Conservation (phyloP, 2,329 filamentous ascomycete genomes). For the Aspergillus tubingensis region DNA sequence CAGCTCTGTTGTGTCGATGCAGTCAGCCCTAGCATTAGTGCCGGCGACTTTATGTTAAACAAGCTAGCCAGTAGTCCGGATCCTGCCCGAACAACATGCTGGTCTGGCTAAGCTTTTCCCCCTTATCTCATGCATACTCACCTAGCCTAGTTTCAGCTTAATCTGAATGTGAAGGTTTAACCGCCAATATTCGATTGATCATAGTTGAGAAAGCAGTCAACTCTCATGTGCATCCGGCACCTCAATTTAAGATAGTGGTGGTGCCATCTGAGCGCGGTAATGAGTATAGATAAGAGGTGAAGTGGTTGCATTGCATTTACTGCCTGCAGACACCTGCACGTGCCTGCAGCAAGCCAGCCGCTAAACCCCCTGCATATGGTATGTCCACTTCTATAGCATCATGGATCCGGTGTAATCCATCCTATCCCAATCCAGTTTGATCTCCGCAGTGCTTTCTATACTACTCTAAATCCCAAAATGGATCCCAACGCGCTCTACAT, state of each 20-base stretch:
- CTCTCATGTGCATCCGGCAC: neutral
- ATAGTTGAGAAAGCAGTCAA: too few species aligned
- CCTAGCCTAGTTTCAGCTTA: too few species aligned
- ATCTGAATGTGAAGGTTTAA: too few species aligned
- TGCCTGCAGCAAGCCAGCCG: neutral
- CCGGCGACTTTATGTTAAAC: neutral
- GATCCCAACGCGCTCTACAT: constrained; percentile 24
- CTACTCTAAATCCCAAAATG: neutral
- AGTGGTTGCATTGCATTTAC: neutral
- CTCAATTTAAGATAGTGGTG: neutral
- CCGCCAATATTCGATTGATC: too few species aligned
- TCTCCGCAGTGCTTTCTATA: neutral
- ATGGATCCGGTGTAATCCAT: neutral
- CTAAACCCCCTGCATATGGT: neutral
- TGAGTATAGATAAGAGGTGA: too few species aligned
- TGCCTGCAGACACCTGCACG: neutral
- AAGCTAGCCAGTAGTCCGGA: neutral
- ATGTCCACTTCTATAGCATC: neutral
- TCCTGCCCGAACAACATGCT: too few species aligned
- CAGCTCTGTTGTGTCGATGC: neutral
- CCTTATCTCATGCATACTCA: too few species aligned
- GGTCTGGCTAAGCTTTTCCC: too few species aligned
- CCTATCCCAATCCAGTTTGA: neutral
- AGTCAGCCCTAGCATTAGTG: neutral
- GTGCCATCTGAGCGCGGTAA: neutral